phyloP scores from a whole-genome alignment of 768 basidiomycete genomes.

The Leccinellum rugosiceps region DNA sequence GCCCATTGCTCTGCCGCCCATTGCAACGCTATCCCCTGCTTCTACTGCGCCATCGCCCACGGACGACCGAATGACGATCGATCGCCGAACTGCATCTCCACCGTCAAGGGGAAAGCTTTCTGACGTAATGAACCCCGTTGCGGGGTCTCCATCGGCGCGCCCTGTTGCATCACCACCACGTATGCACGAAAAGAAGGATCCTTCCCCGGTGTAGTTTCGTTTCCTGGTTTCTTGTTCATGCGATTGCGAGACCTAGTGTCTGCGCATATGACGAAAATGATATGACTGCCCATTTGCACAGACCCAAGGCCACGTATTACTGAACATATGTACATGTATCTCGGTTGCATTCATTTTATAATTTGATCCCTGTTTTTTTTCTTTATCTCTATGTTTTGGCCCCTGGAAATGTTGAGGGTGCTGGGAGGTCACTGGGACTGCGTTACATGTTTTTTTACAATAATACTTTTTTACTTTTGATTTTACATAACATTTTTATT shows the following conservation, averaged over 20 bases:
- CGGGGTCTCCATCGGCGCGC: conserved; percentile 51
- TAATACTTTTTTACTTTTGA: not conserved
- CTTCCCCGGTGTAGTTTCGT: conserved; percentile 22
- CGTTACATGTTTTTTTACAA: not conserved
- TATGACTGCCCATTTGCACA: conserved; percentile 23
- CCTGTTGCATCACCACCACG: conserved; percentile 54
- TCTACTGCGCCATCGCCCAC: conserved; percentile 55
- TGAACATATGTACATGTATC: conserved; percentile 29
- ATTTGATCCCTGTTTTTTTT: not conserved
- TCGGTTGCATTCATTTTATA: conserved; percentile 13
- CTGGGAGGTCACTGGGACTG: not conserved
- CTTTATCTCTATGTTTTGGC: not conserved
- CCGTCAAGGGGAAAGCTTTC: conserved; percentile 52
- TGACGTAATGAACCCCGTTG: conserved; percentile 47
- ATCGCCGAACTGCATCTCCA: conserved; percentile 46
- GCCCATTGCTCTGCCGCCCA: conserved; percentile 62
- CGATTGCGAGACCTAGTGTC: conserved; percentile 1
- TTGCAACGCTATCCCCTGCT: conserved; percentile 63
- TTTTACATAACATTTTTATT: not conserved
- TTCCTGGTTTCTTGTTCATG: conserved; percentile 13
- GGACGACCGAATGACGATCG: conserved; percentile 35
- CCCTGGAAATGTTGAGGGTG: not conserved
- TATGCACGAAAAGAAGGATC: conserved; percentile 32
- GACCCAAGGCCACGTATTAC: conserved; percentile 19
- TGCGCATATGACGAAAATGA: conserved; percentile 18